Base-by-base conservation (phyloP, 176 grass and related monocot genomes). In the Chloris gayana region DNA sequence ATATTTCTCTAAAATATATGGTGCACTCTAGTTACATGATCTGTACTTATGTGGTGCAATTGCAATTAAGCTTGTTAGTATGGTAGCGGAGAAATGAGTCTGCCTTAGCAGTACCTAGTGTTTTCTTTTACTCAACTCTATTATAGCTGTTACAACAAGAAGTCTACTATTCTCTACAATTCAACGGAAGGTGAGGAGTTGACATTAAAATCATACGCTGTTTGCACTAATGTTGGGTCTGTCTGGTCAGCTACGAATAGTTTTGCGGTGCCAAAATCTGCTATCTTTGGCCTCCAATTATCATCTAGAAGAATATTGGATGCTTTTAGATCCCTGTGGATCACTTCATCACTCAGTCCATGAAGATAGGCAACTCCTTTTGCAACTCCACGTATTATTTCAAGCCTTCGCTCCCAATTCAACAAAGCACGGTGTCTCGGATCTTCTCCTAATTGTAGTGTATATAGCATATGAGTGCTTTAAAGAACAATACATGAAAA, bases 211-310 rank as follows among this genome's bases (percentile, higher is more conserved):
- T 7, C 84, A 1, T 81, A 81, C 62, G 15, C 3, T 75, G 71
- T 6, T 0, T 35, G 9, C 11, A 75, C 12, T 6, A 69, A 0
- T 1, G 84, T 86, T 9, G 1, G 77, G 14, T 38, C 41, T 0
- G 63, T 59, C 4, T 80, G 51, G 2, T 39, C 63, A 0, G 15
- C 12, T 0, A 58, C n/a, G 0, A 69, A 81, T 0, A 39, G 1
- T 45, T 86, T 86, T 7, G 84, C 70, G 0, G 84, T 81, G 4
- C 71, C 63, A 25, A 86, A 86, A 13, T 81, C 84, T 5, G 77
- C 77, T 0, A 75, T 86, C 32, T 86, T 81, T 1, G 84, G 17
- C 25, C 56, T 81, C 77, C 77, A 86, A 0, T 68, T 41, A 18
- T 62, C 70, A 10, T 86, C 63, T 12, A 86, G 12, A 3, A 81